These are phyloP conservation scores for Boletus reticulatus DNA, from an alignment of 768 basidiomycete species.

Conservation along the genomic window DNA sequence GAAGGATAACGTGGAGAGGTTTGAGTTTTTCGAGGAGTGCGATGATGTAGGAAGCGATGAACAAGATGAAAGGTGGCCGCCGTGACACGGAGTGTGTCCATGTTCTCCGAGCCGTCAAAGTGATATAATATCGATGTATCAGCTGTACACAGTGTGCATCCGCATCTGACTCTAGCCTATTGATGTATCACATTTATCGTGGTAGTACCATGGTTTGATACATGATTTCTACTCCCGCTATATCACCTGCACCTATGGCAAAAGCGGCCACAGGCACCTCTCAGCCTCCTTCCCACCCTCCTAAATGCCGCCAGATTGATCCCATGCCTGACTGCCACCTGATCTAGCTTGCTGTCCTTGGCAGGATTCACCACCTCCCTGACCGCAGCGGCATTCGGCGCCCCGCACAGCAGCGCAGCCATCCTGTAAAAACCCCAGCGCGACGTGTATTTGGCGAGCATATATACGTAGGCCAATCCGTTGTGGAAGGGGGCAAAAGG, in stretches of 20 bases:
- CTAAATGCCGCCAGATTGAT: slow-evolving; percentile 8
- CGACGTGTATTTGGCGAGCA: slow-evolving; percentile 13
- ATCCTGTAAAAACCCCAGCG: slow-evolving; percentile 14
- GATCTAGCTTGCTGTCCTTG: slow-evolving; percentile 11
- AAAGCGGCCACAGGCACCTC: slow-evolving; percentile 13
- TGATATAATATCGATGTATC: too few relatives aligned
- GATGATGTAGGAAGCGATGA: too few relatives aligned
- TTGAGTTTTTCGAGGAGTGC: background rate
- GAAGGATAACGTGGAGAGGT: background rate
- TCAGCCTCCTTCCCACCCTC: slow-evolving; percentile 9
- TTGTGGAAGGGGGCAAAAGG: slow-evolving; percentile 8
- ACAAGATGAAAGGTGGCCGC: too few relatives aligned
- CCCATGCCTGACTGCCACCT: slow-evolving; percentile 12
- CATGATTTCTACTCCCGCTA: background rate
- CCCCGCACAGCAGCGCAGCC: slow-evolving; percentile 12
- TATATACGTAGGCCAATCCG: slow-evolving; percentile 10
- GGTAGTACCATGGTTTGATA: too few relatives aligned
- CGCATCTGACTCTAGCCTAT: too few relatives aligned
- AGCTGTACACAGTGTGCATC: too few relatives aligned
- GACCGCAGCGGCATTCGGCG: slow-evolving; percentile 10
- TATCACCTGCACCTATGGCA: slow-evolving; percentile 13
- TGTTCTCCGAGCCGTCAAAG: too few relatives aligned
- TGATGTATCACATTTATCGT: too few relatives aligned
- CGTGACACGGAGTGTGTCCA: too few relatives aligned
- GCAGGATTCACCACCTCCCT: slow-evolving; percentile 14